These are phyloP conservation scores for Westerdykella ornata DNA, from an alignment of 2,329 filamentous ascomycete species.

Conservation along the genomic window DNA sequence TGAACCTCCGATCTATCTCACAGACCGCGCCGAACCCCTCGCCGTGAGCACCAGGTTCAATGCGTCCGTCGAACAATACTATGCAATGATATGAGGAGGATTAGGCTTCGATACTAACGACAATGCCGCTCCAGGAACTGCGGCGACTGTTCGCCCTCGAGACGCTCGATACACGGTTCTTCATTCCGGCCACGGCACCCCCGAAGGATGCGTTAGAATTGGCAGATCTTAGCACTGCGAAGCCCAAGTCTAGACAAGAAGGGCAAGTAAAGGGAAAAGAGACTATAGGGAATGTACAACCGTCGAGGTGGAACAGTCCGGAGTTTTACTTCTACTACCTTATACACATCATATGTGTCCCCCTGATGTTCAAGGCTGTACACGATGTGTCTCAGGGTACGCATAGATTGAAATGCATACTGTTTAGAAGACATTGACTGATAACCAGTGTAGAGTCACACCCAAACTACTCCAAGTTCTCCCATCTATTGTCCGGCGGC, in stretches of 20 bases:
- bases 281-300: constrained; percentile 43
- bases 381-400: constrained; percentile 78
- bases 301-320: constrained; percentile 73
- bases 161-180: constrained; percentile 66
- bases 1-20: background rate
- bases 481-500: constrained; percentile 64
- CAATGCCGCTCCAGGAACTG: constrained; percentile 42
- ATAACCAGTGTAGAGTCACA: constrained; percentile 57
- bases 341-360: constrained; percentile 59
- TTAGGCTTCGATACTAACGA: background rate
- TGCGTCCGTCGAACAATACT: too few species aligned
- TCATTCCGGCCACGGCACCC: constrained; percentile 61
- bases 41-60: background rate
- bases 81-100: too few species aligned
- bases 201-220: constrained; percentile 40
- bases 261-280: constrained; percentile 17
- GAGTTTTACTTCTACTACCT: constrained; percentile 82
- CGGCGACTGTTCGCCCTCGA: constrained; percentile 57
- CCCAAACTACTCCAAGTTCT: constrained; percentile 70
- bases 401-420: constrained; percentile 3
- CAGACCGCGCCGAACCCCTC: constrained; percentile 13
- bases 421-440: constrained; percentile 1
- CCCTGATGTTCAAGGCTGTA: constrained; percentile 85
- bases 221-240: constrained; percentile 27
- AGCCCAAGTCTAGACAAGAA: constrained; percentile 22